These are phyloP conservation scores for Teratosphaeria viscida DNA, from an alignment of 2,329 filamentous ascomycete species.

Conservation along the genomic window DNA sequence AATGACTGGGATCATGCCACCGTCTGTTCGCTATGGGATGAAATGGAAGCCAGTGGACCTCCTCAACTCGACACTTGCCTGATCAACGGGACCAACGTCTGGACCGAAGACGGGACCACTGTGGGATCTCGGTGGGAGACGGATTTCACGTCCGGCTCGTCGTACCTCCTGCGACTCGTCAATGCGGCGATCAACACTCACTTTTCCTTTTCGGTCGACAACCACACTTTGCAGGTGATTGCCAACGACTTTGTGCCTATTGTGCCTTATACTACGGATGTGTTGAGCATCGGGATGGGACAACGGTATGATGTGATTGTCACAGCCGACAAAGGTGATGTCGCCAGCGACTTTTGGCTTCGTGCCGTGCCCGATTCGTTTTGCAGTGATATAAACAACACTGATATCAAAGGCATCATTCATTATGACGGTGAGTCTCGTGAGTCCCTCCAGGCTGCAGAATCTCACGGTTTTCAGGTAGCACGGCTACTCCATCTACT, in stretches of 20 bases:
- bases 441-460: background rate
- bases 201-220: conserved; percentile 29
- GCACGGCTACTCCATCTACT: conserved; percentile 23
- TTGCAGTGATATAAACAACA: conserved; percentile 27
- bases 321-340: conserved; percentile 19
- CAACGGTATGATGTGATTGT: conserved; percentile 27
- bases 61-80: conserved; percentile 22
- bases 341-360: conserved; percentile 24
- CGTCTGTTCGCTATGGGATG: conserved; percentile 15
- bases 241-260: conserved; percentile 35
- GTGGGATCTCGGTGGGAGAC: conserved; percentile 13
- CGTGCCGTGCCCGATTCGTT: conserved; percentile 30
- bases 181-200: conserved; percentile 30
- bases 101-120: conserved; percentile 3
- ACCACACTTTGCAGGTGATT: conserved; percentile 34
- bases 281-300: conserved; percentile 28
- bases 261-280: conserved; percentile 29
- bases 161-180: conserved; percentile 33
- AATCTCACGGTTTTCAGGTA: background rate
- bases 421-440: conserved; percentile 22
- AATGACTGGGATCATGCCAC: conserved; percentile 28
- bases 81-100: conserved; percentile 22
- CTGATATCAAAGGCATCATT: conserved; percentile 25
- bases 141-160: conserved; percentile 27
- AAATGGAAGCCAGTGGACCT: conserved; percentile 16